Conservation (phyloP, 108 stramenopile genomes). For the Nitzschia sp. region DNA sequence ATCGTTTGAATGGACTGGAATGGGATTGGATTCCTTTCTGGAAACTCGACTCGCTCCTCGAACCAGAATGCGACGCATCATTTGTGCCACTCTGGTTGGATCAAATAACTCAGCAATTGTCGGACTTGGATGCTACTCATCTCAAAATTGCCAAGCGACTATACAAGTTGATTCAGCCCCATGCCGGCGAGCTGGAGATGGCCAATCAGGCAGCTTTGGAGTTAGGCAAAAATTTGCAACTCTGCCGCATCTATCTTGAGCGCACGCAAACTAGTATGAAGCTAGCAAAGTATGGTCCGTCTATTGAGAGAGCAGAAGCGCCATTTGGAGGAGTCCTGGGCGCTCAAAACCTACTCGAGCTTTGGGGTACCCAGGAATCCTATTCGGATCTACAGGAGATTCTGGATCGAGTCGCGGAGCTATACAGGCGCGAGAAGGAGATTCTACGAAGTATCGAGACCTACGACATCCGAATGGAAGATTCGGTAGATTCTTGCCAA, state of each 20-base stretch:
- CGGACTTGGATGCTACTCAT: slow-evolving; percentile 34
- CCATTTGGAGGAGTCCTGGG: slow-evolving; percentile 35
- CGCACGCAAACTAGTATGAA: slow-evolving; percentile 18
- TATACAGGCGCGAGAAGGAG: slow-evolving; percentile 26
- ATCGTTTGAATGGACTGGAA: slow-evolving; percentile 25
- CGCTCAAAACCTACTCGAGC: slow-evolving; percentile 17
- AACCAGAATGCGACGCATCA: slow-evolving; percentile 10
- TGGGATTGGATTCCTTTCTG: slow-evolving; percentile 49
- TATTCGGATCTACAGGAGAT: slow-evolving; percentile 24
- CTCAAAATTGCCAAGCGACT: slow-evolving; percentile 26
- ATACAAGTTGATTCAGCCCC: slow-evolving; percentile 36
- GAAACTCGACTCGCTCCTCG: slow-evolving; percentile 23
- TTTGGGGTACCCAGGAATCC: slow-evolving; percentile 24
- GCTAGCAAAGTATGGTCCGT: slow-evolving; percentile 20
- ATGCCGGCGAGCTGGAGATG: slow-evolving; percentile 24
- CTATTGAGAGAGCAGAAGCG: background rate
- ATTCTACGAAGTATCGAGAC: slow-evolving; percentile 22
- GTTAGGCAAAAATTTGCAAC: slow-evolving; percentile 35
- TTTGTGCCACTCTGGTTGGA: slow-evolving; percentile 41
- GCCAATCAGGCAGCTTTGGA: slow-evolving; percentile 39
- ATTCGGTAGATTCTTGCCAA: slow-evolving; percentile 18
- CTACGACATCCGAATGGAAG: slow-evolving; percentile 13
- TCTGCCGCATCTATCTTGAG: slow-evolving; percentile 42
- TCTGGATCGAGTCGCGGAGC: slow-evolving; percentile 9
- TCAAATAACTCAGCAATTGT: slow-evolving; percentile 37